phyloP scores from a whole-genome alignment of 169 alveolate genomes.

The Plasmodium falciparum region DNA sequence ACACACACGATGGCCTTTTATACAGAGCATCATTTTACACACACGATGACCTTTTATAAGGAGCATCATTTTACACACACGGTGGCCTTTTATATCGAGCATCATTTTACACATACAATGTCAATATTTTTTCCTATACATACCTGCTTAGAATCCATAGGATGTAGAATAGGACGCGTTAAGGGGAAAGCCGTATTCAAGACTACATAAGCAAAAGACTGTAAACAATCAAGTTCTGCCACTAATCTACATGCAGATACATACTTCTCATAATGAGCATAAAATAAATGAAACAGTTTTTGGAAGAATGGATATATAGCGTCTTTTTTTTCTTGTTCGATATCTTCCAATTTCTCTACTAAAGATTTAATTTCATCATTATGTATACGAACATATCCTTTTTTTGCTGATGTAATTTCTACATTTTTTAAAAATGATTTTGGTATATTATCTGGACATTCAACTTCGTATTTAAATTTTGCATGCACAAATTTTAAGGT shows the following conservation, averaged over 20 bases:
- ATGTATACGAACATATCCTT: slow-evolving; percentile 92
- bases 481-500: slow-evolving; percentile 84
- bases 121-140: not conserved
- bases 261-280: slow-evolving; percentile 80
- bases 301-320: slow-evolving; percentile 89
- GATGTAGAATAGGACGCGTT: slow-evolving; percentile 49
- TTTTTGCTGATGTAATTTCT: slow-evolving; percentile 94
- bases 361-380: slow-evolving; percentile 79
- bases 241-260: slow-evolving; percentile 74
- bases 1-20: too few relatives aligned
- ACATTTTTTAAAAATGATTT: slow-evolving; percentile 81
- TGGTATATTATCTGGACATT: slow-evolving; percentile 87
- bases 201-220: slow-evolving; percentile 88
- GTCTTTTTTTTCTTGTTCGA: slow-evolving; percentile 90
- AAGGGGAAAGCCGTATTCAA: slow-evolving; percentile 29
- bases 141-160: slow-evolving; percentile 3
- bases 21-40: too few relatives aligned
- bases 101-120: too few relatives aligned
- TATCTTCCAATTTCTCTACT: slow-evolving; percentile 89
- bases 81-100: too few relatives aligned
- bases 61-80: too few relatives aligned
- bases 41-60: too few relatives aligned
- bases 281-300: slow-evolving; percentile 86
- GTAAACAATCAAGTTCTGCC: slow-evolving; percentile 95
- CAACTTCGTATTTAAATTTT: slow-evolving; percentile 94